Base-by-base conservation (phyloP, 306 rosid species). In the Castanospermum australe region DNA sequence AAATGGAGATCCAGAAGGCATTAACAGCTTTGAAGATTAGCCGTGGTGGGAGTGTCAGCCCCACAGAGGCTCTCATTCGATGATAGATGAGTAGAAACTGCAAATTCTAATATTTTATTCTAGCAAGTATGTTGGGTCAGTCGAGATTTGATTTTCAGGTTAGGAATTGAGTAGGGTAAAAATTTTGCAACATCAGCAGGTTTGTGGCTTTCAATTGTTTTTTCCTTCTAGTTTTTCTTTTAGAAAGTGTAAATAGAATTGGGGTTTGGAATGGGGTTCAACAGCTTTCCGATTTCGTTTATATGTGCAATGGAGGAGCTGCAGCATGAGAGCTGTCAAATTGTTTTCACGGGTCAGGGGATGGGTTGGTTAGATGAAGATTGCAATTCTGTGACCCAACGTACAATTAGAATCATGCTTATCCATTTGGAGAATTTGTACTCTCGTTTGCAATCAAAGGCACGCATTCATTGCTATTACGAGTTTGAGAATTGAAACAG, bases 1-100 rank as follows among this genome's bases (percentile, higher is more conserved):
- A 90, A 39, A 93, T 93, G 96, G 98, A 94, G 70, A 94, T 94
- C 52, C 90, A 90, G 11, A 95, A 91, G 74, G 93, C 92, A 42
- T 83, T 95, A 68, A 86, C 90, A 45, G 90, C 90, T n/a, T 87
- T 92, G 44, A 88, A 86, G 81, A 79, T 88, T 32, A 83, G 80
- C 82, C 92, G 89, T 3, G 89, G 91, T 0, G 96, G 91, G 15
- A 92, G 97, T 56, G 87, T 85, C 20, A 90, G 93, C 84, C 93
- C 93, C 52, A 89, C 89, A 89, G 57, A 85, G 86, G 84, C 81
- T 78, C 90, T 60, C 86, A 73, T 38, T 86, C 88, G 10, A 86
- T 71, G 44, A 74, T 69, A 57, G 88, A 84, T 76, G 86, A 81
- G 45, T 79, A 79, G 79, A 32, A 41, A 72, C 66, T 6, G 41